Base-by-base conservation (phyloP, 129 eudicot species). In the Centrapalus pauciflorus region DNA sequence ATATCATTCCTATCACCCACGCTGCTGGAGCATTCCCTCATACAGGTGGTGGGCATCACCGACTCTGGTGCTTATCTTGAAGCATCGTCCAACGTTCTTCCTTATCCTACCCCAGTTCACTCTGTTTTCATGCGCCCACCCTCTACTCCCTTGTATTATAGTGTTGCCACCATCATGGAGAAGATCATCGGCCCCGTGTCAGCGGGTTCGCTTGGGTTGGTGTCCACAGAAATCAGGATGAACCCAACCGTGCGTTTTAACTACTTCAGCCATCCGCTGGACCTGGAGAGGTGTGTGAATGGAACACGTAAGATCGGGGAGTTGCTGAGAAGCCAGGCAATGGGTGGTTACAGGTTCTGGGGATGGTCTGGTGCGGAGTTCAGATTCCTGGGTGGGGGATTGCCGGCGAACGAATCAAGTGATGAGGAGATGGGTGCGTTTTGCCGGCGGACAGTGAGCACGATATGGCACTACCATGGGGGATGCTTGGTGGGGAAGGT, bases 401-500 rank as follows among this genome's bases (percentile, higher is more conserved):
- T 92, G 76, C 98, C 95, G 5, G 33, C 2, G 48, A 87, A 92
- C 51, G 67, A 52, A 45, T 72, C 86, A 1, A 81, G 78, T 58
- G 87, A 88, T 77, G 50, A 19, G 14, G 66, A 65, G 28, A 70
- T 92, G 96, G 79, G 73, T 20, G 84, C 64, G 52, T 92, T 85
- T 56, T 92, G 98, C 72, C 82, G 91, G 30, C 73, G 75, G 20
- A 88, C 96, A 7, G 96, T 88, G 79, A 92, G 67, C 59, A 92
- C 98, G 0, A 82, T 92, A 20, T 92, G 98, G 96, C 96, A 92
- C 55, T 92, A 92, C 46, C 98, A 88, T 65, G 98, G 98, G n/a
- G 96, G 98, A 19, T 92, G 95, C 59, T 56, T 92, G 2, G 88
- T 76, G 46, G 95, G 95, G 34, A 88, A 66, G 83, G 96, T 92